Percentiles rank a stretch among this genome's conserved stretches.
phyloP scores from a whole-genome alignment of 371 early-diverging fungal genomes.

The Mortierella sp. region DNA sequence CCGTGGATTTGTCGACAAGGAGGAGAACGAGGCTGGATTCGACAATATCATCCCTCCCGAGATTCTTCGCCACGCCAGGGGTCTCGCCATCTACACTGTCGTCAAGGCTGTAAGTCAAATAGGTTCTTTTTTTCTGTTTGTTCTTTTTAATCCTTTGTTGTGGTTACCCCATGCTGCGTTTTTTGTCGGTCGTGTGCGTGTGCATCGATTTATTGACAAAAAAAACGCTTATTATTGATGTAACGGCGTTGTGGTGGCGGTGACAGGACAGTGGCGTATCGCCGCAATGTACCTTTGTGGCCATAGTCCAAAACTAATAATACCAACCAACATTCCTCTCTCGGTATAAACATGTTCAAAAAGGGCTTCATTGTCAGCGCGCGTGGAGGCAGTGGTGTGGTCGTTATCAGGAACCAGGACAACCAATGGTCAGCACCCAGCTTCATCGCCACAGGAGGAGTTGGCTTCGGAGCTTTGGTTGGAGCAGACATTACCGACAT shows the following conservation, averaged over 20 bases:
- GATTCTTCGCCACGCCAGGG: conserved; percentile 48
- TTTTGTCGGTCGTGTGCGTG: background rate
- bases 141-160: too few species aligned
- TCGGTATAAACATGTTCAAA: background rate
- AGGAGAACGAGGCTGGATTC: conserved; percentile 50
- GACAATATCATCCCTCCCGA: conserved; percentile 55
- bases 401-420: conserved; percentile 46
- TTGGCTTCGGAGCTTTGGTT: conserved; percentile 83
- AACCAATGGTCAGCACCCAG: conserved; percentile 72
- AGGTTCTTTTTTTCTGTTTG: conserved; percentile 1
- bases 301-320: conserved; percentile 8
- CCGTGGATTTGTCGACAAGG: conserved; percentile 53
- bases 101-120: conserved; percentile 54
- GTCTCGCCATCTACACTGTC: conserved; percentile 53
- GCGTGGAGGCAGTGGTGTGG: conserved; percentile 57
- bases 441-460: conserved; percentile 69
- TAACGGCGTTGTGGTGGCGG: background rate
- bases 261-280: background rate
- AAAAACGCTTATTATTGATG: background rate
- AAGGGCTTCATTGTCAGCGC: conserved; percentile 58
- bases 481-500: conserved; percentile 89
- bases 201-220: background rate
- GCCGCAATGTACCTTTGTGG: background rate
- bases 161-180: too few species aligned
- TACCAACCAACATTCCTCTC: background rate